Conservation (phyloP, 1,284 basidiomycete genomes). For the Fistulina hepatica region DNA sequence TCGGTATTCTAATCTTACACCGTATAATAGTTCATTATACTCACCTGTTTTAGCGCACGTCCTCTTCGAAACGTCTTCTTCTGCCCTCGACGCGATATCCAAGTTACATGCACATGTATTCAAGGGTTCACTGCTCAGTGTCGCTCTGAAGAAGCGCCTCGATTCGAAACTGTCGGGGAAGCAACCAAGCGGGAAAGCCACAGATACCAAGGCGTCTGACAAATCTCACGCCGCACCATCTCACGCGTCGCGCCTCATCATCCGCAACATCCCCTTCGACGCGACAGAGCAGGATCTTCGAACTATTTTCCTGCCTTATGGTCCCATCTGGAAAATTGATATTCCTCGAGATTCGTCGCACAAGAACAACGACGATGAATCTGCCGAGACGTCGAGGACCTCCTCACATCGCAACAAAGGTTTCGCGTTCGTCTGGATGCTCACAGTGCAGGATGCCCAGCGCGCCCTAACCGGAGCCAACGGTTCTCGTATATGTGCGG, state of each 20-base stretch:
- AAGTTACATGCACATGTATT: conserved; percentile 92
- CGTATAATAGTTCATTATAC: too few species aligned
- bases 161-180: conserved; percentile 46
- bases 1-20: conserved; percentile 16
- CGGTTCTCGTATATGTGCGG: conserved; percentile 60
- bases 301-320: conserved; percentile 80
- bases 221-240: conserved; percentile 39
- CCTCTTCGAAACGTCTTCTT: conserved; percentile 62
- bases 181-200: conserved; percentile 9
- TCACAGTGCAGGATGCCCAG: conserved; percentile 80
- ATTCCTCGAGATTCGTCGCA: conserved; percentile 44
- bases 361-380: conserved; percentile 19
- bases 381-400: conserved; percentile 23
- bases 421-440: conserved; percentile 95
- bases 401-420: conserved; percentile 65
- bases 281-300: conserved; percentile 81
- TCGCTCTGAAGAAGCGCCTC: conserved; percentile 79
- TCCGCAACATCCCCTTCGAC: conserved; percentile 84
- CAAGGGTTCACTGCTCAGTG: conserved; percentile 81
- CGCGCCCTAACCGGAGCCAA: conserved; percentile 78
- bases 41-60: conserved; percentile 55
- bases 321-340: conserved; percentile 79
- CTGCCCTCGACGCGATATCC: conserved; percentile 63
- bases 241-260: conserved; percentile 76
- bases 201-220: conserved; percentile 10